Base-by-base conservation (phyloP, 805 yeast species). In the Komagataella kurtzmanii region DNA sequence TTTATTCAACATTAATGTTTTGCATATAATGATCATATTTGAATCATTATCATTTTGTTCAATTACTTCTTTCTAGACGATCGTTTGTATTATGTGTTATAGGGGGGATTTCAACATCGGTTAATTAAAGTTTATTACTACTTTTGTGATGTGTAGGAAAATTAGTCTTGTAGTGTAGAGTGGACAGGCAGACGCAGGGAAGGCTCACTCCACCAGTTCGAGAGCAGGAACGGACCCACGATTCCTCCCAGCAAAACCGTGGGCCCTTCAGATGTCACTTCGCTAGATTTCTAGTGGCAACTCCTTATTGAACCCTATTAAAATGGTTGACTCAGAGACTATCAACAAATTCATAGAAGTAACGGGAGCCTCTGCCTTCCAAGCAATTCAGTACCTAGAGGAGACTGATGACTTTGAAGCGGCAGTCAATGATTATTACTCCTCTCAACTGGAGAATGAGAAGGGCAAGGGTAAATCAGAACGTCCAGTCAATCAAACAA, bases 71-170 rank as follows among this genome's bases (percentile, higher is more conserved):
- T 50, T 56, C 52, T 52, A 54, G 53, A 54, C 24, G 52, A 36
- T 54, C 51, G 49, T 53, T 50, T 49, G 53, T 48, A 55, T 53
- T 64, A 59, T 65, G 40, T 30, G 40, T 30, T 30, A 30, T 30
- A 30, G 40, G 40, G 40, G 40, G 74, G 74, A 68, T 69, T 69
- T 71, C 75, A 71, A 71, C 75, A 71, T 71, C 75, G 75, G 72
- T 61, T 52, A 52, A 52, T 51, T 24, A 14, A 10, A 48, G 21
- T 47, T 47, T 23, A 45, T 18, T 18, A 45, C 23, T 18, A 10
- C 10, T 45, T 18, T 18, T 10, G 19, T 45, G 23, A 19, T 45
- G 14, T 45, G 23, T 45, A 18, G 47, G 10, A 44, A 14, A 8
- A 12, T 3, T 18, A 43, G 47, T 14, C 5, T 2, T 18, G 12